phyloP scores from a whole-genome alignment of 2,329 filamentous ascomycete species.

The Pseudopithomyces maydicus region DNA sequence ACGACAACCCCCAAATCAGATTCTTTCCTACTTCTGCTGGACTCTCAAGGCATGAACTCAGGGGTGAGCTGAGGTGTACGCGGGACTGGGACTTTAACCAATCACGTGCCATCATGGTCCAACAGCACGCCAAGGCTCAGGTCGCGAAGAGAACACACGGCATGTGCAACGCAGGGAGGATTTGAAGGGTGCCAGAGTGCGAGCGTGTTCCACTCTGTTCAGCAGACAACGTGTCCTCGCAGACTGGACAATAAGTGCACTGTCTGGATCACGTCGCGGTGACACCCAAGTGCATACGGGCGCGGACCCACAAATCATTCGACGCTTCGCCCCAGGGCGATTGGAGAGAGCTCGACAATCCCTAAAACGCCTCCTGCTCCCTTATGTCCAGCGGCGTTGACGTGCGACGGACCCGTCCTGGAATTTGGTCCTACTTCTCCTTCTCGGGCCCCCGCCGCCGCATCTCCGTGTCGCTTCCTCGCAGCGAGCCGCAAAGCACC shows the following conservation, averaged over 20 bases:
- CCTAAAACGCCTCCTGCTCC: background rate
- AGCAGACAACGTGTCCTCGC: too few relatives aligned
- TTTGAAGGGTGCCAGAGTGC: background rate
- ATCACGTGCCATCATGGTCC: background rate
- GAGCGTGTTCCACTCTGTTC: background rate
- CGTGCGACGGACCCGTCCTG: slow-evolving; percentile 52
- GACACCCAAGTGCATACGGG: background rate
- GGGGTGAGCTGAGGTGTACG: background rate
- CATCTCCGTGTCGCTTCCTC: slow-evolving; percentile 58
- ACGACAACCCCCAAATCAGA: too few relatives aligned
- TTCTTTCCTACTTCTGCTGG: too few relatives aligned
- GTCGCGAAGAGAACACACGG: background rate
- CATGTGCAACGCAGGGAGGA: background rate
- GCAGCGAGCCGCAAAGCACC: slow-evolving; percentile 27
- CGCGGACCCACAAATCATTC: slow-evolving; percentile 2
- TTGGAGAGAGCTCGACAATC: background rate
- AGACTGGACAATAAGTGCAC: too few relatives aligned
- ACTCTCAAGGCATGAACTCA: background rate
- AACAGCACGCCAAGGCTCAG: background rate
- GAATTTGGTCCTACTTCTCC: slow-evolving; percentile 60
- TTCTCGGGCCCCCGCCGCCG: slow-evolving; percentile 56
- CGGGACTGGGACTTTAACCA: background rate
- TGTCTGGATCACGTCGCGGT: too few relatives aligned
- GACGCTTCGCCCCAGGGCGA: background rate
- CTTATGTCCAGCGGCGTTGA: slow-evolving; percentile 61